Evolutionary conservation across 2,329 filamentous ascomycete genomes (phyloP).

Genomic region (Bertia moriformis): DNA sequence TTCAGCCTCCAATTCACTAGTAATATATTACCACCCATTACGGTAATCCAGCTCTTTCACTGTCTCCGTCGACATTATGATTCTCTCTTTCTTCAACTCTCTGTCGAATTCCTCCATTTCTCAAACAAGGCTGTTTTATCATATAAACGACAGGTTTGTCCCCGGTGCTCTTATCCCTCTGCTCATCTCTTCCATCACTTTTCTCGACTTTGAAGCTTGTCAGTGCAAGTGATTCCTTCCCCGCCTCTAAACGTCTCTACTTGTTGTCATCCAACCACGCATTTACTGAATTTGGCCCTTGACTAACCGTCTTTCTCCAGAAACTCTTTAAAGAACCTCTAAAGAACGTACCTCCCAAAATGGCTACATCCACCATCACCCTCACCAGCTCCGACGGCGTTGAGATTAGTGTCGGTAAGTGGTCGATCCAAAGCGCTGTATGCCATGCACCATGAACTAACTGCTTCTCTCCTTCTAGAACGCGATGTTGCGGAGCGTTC

Average conservation of each 20-base stretch:
- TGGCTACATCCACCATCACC: conserved; percentile 21
- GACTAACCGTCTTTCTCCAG: neutral
- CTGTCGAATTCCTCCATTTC: too few species aligned
- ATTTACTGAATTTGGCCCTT: neutral
- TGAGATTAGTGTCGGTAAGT: conserved; percentile 30
- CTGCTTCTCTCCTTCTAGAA: conserved; percentile 29
- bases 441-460: conserved; percentile 2
- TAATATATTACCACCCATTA: too few species aligned
- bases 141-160: too few species aligned
- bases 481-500: conserved; percentile 79
- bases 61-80: too few species aligned
- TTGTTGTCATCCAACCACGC: neutral
- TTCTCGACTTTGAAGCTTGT: too few species aligned
- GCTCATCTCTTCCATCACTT: too few species aligned
- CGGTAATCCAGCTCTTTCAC: too few species aligned
- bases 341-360: conserved; percentile 7
- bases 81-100: too few species aligned
- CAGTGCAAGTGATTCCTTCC: too few species aligned
- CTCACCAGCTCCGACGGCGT: conserved; percentile 35
- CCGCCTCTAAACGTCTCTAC: neutral
- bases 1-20: too few species aligned
- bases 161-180: too few species aligned
- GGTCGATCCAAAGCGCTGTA: conserved; percentile 4
- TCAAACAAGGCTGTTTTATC: too few species aligned
- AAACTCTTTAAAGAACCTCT: neutral